Evolutionary conservation across 176 grass and related monocot genomes (phyloP).

Genomic region (Oropetium thomaeum): DNA sequence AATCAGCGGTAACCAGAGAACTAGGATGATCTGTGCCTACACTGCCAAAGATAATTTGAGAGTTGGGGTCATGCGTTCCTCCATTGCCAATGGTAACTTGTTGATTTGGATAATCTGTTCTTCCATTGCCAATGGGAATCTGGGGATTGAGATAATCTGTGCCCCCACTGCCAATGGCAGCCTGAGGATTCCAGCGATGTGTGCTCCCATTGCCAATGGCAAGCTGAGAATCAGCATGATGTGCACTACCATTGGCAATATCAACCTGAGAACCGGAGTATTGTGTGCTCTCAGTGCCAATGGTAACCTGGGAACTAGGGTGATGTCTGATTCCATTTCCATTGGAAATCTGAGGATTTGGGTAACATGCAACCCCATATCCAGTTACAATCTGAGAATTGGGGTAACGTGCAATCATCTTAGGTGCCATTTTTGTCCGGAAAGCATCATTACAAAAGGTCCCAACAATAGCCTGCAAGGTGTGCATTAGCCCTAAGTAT

Average conservation of each 20-base stretch:
- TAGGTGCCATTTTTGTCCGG: constrained; percentile 22
- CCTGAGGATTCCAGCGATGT: no score
- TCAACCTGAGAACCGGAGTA: neutral
- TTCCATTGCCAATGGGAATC: neutral
- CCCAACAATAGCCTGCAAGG: constrained; percentile 46
- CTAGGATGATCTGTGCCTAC: no score
- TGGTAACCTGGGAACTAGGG: neutral
- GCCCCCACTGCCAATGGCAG: neutral
- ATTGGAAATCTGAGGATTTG: neutral
- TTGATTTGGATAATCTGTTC: neutral
- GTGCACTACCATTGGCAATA: neutral
- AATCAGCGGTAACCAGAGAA: neutral
- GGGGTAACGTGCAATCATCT: neutral
- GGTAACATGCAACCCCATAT: neutral
- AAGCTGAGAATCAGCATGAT: neutral
- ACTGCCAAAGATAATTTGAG: neutral
- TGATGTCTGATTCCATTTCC: neutral
- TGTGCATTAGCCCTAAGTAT: constrained; percentile 5
- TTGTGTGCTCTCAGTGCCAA: neutral
- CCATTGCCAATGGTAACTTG: neutral
- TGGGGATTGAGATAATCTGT: no score
- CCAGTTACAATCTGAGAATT: neutral
- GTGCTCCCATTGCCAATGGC: neutral
- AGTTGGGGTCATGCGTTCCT: neutral
- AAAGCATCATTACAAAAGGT: constrained; percentile 28